Conservation (phyloP, 2,329 filamentous ascomycete species). For the Trichoderma polysporum region DNA sequence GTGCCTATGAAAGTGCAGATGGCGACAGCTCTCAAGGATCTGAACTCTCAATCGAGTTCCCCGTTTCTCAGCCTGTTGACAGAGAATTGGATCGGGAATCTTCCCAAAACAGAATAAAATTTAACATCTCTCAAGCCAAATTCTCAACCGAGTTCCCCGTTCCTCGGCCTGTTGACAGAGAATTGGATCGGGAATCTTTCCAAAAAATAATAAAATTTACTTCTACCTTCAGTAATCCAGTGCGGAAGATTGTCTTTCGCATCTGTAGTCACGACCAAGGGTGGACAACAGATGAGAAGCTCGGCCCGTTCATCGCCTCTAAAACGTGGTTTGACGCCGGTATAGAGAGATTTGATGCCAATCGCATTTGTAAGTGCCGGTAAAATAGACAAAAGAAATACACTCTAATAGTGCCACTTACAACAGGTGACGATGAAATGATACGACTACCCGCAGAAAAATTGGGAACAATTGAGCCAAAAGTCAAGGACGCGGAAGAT, state of each 20-base stretch:
- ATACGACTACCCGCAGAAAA: slow-evolving; percentile 3
- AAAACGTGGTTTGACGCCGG: slow-evolving; percentile 66
- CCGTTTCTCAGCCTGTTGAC: neutral
- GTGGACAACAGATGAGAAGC: slow-evolving; percentile 40
- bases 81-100: slow-evolving; percentile 25
- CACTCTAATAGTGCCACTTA: neutral
- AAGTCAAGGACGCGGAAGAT: neutral
- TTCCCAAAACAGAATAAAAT: slow-evolving; percentile 37
- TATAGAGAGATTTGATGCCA: slow-evolving; percentile 53
- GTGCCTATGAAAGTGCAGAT: neutral
- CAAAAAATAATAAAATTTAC: slow-evolving; percentile 38
- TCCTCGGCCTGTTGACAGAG: neutral
- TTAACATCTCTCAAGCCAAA: slow-evolving; percentile 24
- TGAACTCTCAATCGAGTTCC: neutral
- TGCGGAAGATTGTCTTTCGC: slow-evolving; percentile 63
- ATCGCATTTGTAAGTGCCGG: slow-evolving; percentile 1
- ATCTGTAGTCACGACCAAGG: slow-evolving; percentile 60
- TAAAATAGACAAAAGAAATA: neutral
- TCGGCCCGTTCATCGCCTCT: slow-evolving; percentile 39
- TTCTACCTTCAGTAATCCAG: slow-evolving; percentile 47
- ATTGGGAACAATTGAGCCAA: slow-evolving; percentile 3
- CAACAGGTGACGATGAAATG: neutral
- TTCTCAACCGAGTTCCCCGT: neutral
- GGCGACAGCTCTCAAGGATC: too few relatives aligned
- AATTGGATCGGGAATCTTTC: slow-evolving; percentile 31